Percentiles rank a stretch among this genome's conserved stretches.
phyloP scores from a whole-genome alignment of 2,329 filamentous ascomycete species.

The Alternaria sp. region DNA sequence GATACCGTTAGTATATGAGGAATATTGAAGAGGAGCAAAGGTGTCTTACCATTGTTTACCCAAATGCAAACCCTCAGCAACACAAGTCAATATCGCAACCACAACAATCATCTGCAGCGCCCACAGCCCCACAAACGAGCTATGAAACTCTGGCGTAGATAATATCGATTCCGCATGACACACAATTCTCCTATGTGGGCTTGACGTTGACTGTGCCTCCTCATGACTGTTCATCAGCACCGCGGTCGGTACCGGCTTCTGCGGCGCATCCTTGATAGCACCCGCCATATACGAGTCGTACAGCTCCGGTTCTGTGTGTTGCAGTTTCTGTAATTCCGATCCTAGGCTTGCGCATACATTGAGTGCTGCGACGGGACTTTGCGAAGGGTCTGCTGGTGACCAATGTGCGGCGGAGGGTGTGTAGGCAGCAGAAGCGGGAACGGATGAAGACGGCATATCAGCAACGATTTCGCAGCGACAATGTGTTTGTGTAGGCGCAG shows the following conservation, averaged over 20 bases:
- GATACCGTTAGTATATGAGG: not conserved
- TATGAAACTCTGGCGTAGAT: conserved; percentile 25
- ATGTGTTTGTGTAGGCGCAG: conserved; percentile 34
- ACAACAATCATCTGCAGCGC: conserved; percentile 36
- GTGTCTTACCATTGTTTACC: conserved; percentile 27
- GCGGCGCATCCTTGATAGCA: conserved; percentile 5
- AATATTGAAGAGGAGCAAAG: not conserved
- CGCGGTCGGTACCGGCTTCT: conserved; percentile 27
- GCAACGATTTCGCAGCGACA: conserved; percentile 39
- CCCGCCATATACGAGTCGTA: conserved; percentile 32
- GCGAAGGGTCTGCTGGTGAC: conserved; percentile 24
- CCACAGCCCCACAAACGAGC: conserved; percentile 32
- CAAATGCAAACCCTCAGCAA: conserved; percentile 34
- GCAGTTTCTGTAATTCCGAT: conserved; percentile 35
- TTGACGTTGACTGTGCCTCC: conserved; percentile 9
- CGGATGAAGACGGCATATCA: conserved; percentile 1
- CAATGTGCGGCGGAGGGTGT: conserved; percentile 30
- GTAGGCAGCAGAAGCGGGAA: conserved; percentile 15
- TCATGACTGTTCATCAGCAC: conserved; percentile 16
- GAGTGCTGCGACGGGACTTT: conserved; percentile 8
- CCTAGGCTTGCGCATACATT: conserved; percentile 34
- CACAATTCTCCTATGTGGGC: conserved; percentile 23
- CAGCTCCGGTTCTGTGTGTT: conserved; percentile 30
- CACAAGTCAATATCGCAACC: conserved; percentile 34
- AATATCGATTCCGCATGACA: conserved; percentile 11